Evolutionary conservation across 1,284 basidiomycete genomes (phyloP), one percentile per base, ranked within the genome.

Genomic region (Pulveroboletus sp.): DNA sequence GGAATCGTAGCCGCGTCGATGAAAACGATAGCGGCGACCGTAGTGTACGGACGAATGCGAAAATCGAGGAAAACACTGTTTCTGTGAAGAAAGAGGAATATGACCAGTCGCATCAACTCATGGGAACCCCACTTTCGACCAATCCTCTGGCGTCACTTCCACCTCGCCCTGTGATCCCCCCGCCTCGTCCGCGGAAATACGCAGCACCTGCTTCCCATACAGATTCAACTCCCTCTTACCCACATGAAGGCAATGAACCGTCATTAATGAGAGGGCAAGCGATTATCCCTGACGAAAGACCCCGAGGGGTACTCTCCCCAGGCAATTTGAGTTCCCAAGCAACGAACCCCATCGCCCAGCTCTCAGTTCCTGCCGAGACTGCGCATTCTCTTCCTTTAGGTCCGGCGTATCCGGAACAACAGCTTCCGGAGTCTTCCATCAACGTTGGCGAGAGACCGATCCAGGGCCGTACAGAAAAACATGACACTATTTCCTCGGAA

Each of bases 11-110:
- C 16, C 66, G 58, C 19, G 44, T 60, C 19, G 69, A 70, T 48
- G 66, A 67, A 53, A 70, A 54, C 19, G 61, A 59, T 26, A 51
- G 58, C 39, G 70, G 68, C 15, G 70, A 73, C 46, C 63, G 71
- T 32, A 72, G 68, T 44, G 68, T 56, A n/a, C 64, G 60, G 15
- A 58, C n/a, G 16, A 56, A 19, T 19, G 57, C 58, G 43, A 71
- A 71, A 45, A 53, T 4, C 45, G 71, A 71, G 51, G 70, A 58
- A 16, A 33, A 17, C 2, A 21, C 37, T 7, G 13, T 48, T 17
- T 6, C 7, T 42, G 4, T 53, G 33, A 66, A 65, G 53, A 52
- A 10, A 33, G 66, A 71, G 51, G 62, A 60, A 19, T 24, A 42
- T 15, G 56, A 60, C 4, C 55, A 33, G 10, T 21, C 46, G 21